Evolutionary conservation across 139 green algal species (phyloP), one percentile per base, ranked within the genome.

Genomic region (Micromonas commoda): DNA sequence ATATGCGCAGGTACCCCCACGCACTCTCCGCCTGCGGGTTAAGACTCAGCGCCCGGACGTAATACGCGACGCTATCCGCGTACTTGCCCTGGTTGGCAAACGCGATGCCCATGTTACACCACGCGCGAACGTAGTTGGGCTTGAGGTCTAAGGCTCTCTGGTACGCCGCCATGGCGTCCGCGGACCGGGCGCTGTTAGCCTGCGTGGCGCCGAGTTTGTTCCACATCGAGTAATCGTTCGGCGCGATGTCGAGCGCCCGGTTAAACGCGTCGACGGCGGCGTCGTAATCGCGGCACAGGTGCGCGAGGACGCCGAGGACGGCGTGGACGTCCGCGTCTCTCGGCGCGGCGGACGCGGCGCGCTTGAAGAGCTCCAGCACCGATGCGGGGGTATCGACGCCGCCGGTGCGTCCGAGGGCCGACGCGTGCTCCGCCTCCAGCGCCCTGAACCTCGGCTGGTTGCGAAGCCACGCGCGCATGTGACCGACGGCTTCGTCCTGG

Each of bases 51-150:
- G 95, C 94, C 0, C 89, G 83, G 33, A 96, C 85, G 81, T 98
- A 98, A 85, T 92, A 97, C 33, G 86, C 83, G 0, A 92, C 88
- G 19, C 85, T 87, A 9, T 85, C 80, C 78, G 93, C 86, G 68
- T 98, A 98, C 0, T 94, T 87, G 0, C 91, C 92, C 23, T 73
- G 74, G 61, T 90, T 90, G 26, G 83, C 75, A 79, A 93, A 92
- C 73, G 78, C 88, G 83, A 99, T 99, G 69, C 96, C 96, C 91
- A 99, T 94, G 88, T 99, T 99, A 66, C 91, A 91, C 96, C 96
- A 99, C 3, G 93, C 95, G 0, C 96, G 88, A 87, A 98, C 95
- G 88, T 99, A 99, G 88, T 98, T 98, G 78, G 96, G 93, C 84
- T 98, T 99, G 0, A 97, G 75, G 64, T 97, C 91, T 63, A 99